Base-by-base conservation (phyloP, 805 yeast species). In the Kodamaea lidongshanica region DNA sequence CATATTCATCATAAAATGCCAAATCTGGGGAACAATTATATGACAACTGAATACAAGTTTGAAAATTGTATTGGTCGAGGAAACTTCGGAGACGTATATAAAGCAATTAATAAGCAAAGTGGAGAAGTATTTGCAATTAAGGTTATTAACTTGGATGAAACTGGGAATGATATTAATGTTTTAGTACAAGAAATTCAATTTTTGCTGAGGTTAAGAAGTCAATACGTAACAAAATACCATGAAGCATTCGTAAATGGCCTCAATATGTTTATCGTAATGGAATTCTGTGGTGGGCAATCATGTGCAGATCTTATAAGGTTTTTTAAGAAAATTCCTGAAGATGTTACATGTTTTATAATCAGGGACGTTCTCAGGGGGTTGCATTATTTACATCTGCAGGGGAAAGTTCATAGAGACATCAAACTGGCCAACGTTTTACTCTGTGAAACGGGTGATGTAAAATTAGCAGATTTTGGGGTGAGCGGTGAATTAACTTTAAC, bases 261-360 rank as follows among this genome's bases (percentile, higher is more conserved):
- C 24, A 67, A 74, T 5, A 74, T 92, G 74, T 88, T 87, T 80
- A 83, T 89, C 27, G 79, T 79, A 4, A 85, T 92, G 96, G 98
- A 89, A 52, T 86, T 72, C 49, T 92, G 97, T 55, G 95, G 89
- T 8, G 96, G 94, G 16, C 96, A 96, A 0, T 84, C 96, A 1
- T 83, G 95, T 53, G 68, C 81, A 2, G 94, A 83, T 46, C 64
- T 86, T 33, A 48, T 89, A 23, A 74, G 68, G 45, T 62, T 65
- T 28, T 71, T 57, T 52, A 76, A 70, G 18, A 55, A 49, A 16
- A 55, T 87, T 25, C 58, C 57, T 12, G 95, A 86, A 45, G 68
- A 67, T 4, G 63, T 70, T 6, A 78, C 77, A 4, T 69, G 81
- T 1, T 74, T 64, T 39, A 75, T 89, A 12, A 59, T 81, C 30